Base-by-base conservation (phyloP, 345 rosid genomes). In the Kernera saxatilis region DNA sequence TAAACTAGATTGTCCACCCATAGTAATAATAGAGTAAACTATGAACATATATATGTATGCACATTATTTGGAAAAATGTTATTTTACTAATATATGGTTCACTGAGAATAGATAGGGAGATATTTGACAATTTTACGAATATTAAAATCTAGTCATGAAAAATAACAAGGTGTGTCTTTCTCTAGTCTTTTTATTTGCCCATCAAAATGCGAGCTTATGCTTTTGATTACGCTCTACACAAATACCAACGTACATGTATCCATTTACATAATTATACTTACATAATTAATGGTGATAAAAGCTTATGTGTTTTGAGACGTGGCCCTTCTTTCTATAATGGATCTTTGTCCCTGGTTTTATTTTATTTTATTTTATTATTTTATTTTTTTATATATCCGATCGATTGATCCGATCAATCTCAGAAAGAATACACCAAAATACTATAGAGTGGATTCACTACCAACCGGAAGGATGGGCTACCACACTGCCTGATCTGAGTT, bases 301-400 rank as follows among this genome's bases (percentile, higher is more conserved):
- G 79, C 58, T 69, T 76, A 30, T 45, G 74, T 26, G 64, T 59
- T 68, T 74, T 32, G 69, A 60, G 61, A 68, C 69, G 49, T 75
- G 78, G 70, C 78, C 69, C 78, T 51, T 52, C 74, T 68, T 75
- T 68, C 78, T 60, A 75, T 53, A 60, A 60, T 68, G 64, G 74
- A 60, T 75, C 64, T 75, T 68, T 75, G 78, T 75, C 69, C 21
- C 39, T 74, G 10, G 25, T 41, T 67, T 50, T 39, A 19, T 29
- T 32, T 21, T n/a, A 23, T 6, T 8, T 39, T 60, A 23, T 6
- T n/a, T n/a, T n/a, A n/a, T n/a, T n/a, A n/a, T 8, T 39, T 60
- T 26, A 23, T 8, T 48, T 57, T 22, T 52, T 55, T 44, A 14
- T 53, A 72, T n/a, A n/a, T n/a, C n/a, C n/a, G n/a, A n/a, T n/a